Conservation (phyloP, 2,329 filamentous ascomycete species). For the Alternaria panax region DNA sequence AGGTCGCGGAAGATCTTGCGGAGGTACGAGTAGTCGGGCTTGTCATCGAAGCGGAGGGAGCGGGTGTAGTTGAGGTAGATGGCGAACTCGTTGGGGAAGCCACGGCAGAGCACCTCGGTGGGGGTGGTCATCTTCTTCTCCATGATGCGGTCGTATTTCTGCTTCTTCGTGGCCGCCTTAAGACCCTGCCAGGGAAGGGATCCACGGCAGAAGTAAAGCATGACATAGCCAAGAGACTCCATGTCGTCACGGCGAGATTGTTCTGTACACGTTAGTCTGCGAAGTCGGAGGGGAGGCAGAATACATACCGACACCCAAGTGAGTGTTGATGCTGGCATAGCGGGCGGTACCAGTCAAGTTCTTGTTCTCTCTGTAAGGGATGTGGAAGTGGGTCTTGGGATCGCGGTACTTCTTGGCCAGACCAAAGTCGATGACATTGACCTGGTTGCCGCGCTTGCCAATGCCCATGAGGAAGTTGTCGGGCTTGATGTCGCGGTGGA, state of each 20-base stretch:
- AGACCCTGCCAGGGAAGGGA: slow-evolving; percentile 98
- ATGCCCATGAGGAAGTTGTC: slow-evolving; percentile 99
- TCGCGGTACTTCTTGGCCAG: slow-evolving; percentile 99
- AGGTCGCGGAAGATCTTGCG: slow-evolving; percentile 99
- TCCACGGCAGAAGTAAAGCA: slow-evolving; percentile 99
- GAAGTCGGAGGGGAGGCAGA: neutral
- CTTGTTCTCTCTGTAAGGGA: slow-evolving; percentile 99
- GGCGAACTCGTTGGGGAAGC: slow-evolving; percentile 99
- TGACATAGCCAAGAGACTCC: slow-evolving; percentile 98
- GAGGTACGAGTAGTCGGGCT: slow-evolving; percentile 99
- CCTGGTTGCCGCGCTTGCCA: slow-evolving; percentile 98
- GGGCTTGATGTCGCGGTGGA: slow-evolving; percentile 99
- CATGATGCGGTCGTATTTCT: slow-evolving; percentile 99
- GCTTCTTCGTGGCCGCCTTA: slow-evolving; percentile 99
- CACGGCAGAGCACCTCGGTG: slow-evolving; percentile 97
- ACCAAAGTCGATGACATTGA: slow-evolving; percentile 99
- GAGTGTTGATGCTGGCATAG: slow-evolving; percentile 99
- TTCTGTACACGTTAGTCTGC: slow-evolving; percentile 61
- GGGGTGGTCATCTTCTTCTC: slow-evolving; percentile 99
- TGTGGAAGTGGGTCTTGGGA: slow-evolving; percentile 99
- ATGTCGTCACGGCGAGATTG: slow-evolving; percentile 99
- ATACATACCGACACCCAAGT: slow-evolving; percentile 84
- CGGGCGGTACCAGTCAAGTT: slow-evolving; percentile 98
- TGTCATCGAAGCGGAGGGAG: slow-evolving; percentile 98
- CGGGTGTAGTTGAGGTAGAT: slow-evolving; percentile 99